These are phyloP conservation scores for Striga hermonthica DNA, from an alignment of 305 asterid species.

Conservation along the genomic window DNA sequence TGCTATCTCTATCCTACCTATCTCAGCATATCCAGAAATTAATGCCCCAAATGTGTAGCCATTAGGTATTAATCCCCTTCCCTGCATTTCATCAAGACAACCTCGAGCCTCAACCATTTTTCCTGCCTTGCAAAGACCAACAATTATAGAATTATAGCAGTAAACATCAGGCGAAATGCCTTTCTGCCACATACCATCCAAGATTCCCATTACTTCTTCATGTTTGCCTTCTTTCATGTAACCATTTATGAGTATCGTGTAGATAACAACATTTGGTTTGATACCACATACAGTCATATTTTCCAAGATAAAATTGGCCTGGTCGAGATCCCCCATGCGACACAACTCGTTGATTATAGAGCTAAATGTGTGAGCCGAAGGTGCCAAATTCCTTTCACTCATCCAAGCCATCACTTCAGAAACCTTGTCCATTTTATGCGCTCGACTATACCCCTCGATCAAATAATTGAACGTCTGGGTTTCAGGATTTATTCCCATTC, in stretches of 20 bases:
- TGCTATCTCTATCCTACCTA: constrained; percentile 60
- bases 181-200: constrained; percentile 68
- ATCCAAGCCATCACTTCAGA: constrained; percentile 60
- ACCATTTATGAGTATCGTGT: constrained; percentile 53
- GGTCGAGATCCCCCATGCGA: constrained; percentile 52
- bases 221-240: constrained; percentile 54
- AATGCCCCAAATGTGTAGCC: constrained; percentile 71
- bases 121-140: constrained; percentile 69
- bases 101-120: constrained; percentile 66
- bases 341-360: constrained; percentile 57
- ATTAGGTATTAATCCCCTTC: constrained; percentile 66
- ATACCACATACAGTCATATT: constrained; percentile 53
- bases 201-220: constrained; percentile 53
- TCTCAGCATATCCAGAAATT: constrained; percentile 54
- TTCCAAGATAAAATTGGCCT: constrained; percentile 51
- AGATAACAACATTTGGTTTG: constrained; percentile 55
- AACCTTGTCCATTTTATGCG: constrained; percentile 50
- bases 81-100: constrained; percentile 54
- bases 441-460: constrained; percentile 58
- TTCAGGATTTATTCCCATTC: constrained; percentile 53
- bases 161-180: constrained; percentile 61
- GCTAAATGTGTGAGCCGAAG: constrained; percentile 59
- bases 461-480: constrained; percentile 59
- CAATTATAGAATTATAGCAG: constrained; percentile 64
- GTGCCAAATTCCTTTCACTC: constrained; percentile 61